phyloP scores from a whole-genome alignment of 768 basidiomycete genomes.

The Psilocybe cyanescens region DNA sequence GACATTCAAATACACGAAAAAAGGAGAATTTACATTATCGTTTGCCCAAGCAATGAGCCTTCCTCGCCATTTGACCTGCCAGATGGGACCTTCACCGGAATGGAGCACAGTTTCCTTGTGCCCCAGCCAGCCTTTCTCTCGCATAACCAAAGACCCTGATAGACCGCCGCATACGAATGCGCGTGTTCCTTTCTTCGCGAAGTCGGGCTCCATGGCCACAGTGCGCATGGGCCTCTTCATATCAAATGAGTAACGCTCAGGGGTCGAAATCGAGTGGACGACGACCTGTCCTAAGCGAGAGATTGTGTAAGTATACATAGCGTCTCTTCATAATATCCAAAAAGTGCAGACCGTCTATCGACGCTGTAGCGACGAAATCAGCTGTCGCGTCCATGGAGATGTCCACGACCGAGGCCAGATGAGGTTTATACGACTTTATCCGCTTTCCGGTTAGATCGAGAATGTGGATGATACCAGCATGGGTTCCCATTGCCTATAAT shows the following conservation, averaged over 20 bases:
- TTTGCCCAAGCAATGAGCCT: slow-evolving; percentile 96
- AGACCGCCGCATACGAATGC: slow-evolving; percentile 92
- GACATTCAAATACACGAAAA: neutral
- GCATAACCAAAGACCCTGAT: slow-evolving; percentile 82
- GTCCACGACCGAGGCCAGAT: slow-evolving; percentile 85
- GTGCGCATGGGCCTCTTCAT: slow-evolving; percentile 92
- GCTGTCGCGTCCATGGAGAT: slow-evolving; percentile 82
- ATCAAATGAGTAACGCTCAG: slow-evolving; percentile 86
- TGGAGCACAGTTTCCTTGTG: slow-evolving; percentile 88
- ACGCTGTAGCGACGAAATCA: slow-evolving; percentile 91
- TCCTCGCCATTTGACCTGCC: slow-evolving; percentile 87
- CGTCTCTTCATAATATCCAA: neutral
- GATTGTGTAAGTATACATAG: slow-evolving; percentile 18
- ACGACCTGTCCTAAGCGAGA: slow-evolving; percentile 79
- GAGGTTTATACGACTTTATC: slow-evolving; percentile 89
- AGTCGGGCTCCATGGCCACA: slow-evolving; percentile 89
- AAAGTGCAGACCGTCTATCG: slow-evolving; percentile 79
- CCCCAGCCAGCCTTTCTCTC: slow-evolving; percentile 96
- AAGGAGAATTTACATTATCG: slow-evolving; percentile 65
- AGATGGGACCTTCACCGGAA: slow-evolving; percentile 90
- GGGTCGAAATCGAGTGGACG: slow-evolving; percentile 77
- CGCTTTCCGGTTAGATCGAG: slow-evolving; percentile 78
- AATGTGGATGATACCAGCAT: slow-evolving; percentile 90
- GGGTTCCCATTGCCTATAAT: slow-evolving; percentile 86
- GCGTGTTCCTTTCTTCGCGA: slow-evolving; percentile 75